Evolutionary conservation across 768 basidiomycete genomes (phyloP).

Genomic region (Kwoniella sp.): DNA sequence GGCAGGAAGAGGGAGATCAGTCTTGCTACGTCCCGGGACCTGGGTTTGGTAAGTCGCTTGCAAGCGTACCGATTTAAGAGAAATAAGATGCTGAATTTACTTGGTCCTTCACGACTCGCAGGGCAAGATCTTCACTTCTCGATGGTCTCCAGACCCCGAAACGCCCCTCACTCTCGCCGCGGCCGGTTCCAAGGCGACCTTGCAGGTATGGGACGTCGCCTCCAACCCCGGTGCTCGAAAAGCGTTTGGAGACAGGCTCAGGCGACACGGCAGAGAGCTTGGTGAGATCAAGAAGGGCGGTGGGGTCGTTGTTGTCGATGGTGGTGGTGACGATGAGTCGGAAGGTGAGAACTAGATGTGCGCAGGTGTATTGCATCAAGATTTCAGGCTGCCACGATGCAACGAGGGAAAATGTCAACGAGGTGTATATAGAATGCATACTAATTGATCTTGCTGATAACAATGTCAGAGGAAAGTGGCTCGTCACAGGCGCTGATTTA

Average conservation of each 20-base stretch:
- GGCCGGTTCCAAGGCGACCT: slow-evolving; percentile 87
- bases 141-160: slow-evolving; percentile 86
- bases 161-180: slow-evolving; percentile 84
- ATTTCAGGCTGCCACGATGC: not conserved
- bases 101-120: slow-evolving; percentile 56
- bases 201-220: slow-evolving; percentile 95
- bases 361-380: not conserved
- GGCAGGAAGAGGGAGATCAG: slow-evolving; percentile 49
- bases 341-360: slow-evolving; percentile 12
- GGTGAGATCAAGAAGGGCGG: slow-evolving; percentile 55
- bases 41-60: slow-evolving; percentile 84
- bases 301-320: slow-evolving; percentile 59
- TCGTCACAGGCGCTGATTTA: too few species aligned
- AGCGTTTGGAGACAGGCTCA: slow-evolving; percentile 76
- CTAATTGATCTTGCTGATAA: too few species aligned
- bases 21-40: slow-evolving; percentile 63
- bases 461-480: too few species aligned
- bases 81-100: not conserved
- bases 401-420: not conserved
- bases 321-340: slow-evolving; percentile 53
- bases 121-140: slow-evolving; percentile 94
- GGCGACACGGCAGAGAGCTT: slow-evolving; percentile 69
- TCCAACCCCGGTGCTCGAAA: slow-evolving; percentile 80
- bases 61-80: too few species aligned
- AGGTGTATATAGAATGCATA: not conserved